These are phyloP conservation scores for Lyophyllum decastes DNA, from an alignment of 768 basidiomycete species.

Conservation along the genomic window DNA sequence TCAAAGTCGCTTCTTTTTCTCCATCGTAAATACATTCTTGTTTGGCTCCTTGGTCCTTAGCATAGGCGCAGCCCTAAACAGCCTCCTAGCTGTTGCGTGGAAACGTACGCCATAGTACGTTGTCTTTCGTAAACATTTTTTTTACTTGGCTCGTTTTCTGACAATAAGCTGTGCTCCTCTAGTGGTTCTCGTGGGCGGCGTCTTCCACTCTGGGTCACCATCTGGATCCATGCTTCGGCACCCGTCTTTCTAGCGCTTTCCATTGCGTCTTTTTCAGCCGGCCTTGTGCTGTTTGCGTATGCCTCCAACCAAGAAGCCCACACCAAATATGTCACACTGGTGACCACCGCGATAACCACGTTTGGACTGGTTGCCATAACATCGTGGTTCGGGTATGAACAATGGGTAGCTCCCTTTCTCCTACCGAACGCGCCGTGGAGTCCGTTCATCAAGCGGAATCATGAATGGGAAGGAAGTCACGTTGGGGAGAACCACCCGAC, in stretches of 20 bases:
- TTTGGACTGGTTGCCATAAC: constrained; percentile 10
- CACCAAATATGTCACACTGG: constrained; percentile 15
- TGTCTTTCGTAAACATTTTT: no score
- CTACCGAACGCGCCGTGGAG: constrained; percentile 6
- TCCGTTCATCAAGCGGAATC: background rate
- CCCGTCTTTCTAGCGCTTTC: constrained; percentile 19
- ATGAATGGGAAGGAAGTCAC: constrained; percentile 1
- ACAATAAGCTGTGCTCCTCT: background rate
- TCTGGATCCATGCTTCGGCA: constrained; percentile 19
- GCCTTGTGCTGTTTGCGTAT: constrained; percentile 16
- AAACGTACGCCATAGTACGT: constrained; percentile 26
- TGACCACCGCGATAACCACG: constrained; percentile 12
- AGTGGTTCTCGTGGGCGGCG: constrained; percentile 18
- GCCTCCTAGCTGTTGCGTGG: constrained; percentile 22
- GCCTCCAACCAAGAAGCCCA: constrained; percentile 12
- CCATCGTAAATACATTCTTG: constrained; percentile 24
- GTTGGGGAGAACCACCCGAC: background rate
- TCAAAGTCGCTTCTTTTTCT: background rate
- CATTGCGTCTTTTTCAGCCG: constrained; percentile 14
- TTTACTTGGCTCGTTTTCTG: background rate
- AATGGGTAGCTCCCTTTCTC: constrained; percentile 14
- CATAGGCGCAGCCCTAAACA: constrained; percentile 26
- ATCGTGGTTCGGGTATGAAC: constrained; percentile 19
- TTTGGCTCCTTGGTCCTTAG: constrained; percentile 26
- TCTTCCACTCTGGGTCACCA: constrained; percentile 15